These are phyloP conservation scores for Wallemia ichthyophaga DNA, from an alignment of 1,284 basidiomycete species.

Conservation along the genomic window DNA sequence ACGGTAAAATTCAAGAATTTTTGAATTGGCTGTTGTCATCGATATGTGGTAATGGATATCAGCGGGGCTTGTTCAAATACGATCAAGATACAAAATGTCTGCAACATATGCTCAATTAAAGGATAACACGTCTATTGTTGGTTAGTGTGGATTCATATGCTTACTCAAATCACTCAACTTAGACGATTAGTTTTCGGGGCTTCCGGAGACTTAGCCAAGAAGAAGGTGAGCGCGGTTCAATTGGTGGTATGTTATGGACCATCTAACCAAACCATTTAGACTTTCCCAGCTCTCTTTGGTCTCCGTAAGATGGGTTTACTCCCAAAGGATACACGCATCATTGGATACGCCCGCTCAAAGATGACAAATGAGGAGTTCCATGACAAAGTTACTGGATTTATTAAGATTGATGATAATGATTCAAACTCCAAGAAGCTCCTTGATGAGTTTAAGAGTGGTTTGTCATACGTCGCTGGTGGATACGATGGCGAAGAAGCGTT, in stretches of 20 bases:
- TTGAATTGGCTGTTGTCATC: neutral
- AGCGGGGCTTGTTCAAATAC: neutral
- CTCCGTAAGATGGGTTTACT: slow-evolving; percentile 52
- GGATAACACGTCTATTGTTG: slow-evolving; percentile 62
- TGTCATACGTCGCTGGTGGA: slow-evolving; percentile 51
- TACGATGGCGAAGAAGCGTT: slow-evolving; percentile 63
- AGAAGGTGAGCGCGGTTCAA: slow-evolving; percentile 31
- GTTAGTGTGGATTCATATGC: slow-evolving; percentile 20
- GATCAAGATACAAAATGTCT: slow-evolving; percentile 25
- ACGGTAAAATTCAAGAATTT: no score
- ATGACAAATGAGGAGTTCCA: slow-evolving; percentile 66
- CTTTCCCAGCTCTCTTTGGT: slow-evolving; percentile 71
- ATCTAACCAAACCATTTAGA: slow-evolving; percentile 22
- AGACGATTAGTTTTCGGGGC: slow-evolving; percentile 64
- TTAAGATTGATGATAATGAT: slow-evolving; percentile 43
- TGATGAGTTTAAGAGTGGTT: slow-evolving; percentile 47
- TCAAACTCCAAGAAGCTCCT: slow-evolving; percentile 27
- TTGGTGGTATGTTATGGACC: neutral
- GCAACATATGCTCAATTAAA: slow-evolving; percentile 35
- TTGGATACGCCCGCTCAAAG: slow-evolving; percentile 83
- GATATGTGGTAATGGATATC: neutral
- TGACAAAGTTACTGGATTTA: slow-evolving; percentile 47
- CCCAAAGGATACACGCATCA: slow-evolving; percentile 52
- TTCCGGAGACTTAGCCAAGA: slow-evolving; percentile 93
- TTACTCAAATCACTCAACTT: slow-evolving; percentile 6